Evolutionary conservation across 2,329 filamentous ascomycete genomes (phyloP).

Genomic region (Cladophialophora yegresii): DNA sequence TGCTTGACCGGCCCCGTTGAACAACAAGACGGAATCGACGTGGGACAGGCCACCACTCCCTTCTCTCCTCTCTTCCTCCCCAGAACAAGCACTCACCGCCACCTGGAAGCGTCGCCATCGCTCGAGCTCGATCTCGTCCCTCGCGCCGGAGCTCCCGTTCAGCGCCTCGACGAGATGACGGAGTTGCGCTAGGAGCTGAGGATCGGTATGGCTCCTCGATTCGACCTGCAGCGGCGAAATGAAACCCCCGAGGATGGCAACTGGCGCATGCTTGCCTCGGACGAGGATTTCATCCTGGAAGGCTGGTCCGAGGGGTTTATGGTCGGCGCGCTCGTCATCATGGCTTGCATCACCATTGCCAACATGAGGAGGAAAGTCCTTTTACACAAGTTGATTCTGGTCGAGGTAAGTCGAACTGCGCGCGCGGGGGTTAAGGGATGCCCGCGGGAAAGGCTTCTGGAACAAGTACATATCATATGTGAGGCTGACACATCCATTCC

Average conservation of each 20-base stretch:
- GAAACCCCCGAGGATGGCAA: slow-evolving; percentile 25
- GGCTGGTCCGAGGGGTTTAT: slow-evolving; percentile 48
- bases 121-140: neutral
- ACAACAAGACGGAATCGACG: neutral
- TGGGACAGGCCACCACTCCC: neutral
- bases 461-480: neutral
- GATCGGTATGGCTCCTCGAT: slow-evolving; percentile 20
- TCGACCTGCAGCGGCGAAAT: slow-evolving; percentile 14
- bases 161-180: neutral
- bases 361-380: slow-evolving; percentile 48
- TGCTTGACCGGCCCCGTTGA: neutral
- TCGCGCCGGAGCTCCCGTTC: neutral
- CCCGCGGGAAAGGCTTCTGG: neutral
- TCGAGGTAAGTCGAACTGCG: slow-evolving; percentile 41
- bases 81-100: neutral
- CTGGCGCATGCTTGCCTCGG: slow-evolving; percentile 32
- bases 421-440: neutral
- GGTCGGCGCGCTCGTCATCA: slow-evolving; percentile 48
- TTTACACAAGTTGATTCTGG: slow-evolving; percentile 49
- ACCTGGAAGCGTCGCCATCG: neutral
- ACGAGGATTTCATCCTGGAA: slow-evolving; percentile 41
- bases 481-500: slow-evolving; percentile 19
- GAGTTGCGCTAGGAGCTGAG: neutral
- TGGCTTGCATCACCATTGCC: slow-evolving; percentile 48
- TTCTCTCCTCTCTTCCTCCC: neutral